A percentile compares a stretch with the other conserved stretches of the same genome.
phyloP scores from a whole-genome alignment of 345 rosid species.

The Linum tenue region DNA sequence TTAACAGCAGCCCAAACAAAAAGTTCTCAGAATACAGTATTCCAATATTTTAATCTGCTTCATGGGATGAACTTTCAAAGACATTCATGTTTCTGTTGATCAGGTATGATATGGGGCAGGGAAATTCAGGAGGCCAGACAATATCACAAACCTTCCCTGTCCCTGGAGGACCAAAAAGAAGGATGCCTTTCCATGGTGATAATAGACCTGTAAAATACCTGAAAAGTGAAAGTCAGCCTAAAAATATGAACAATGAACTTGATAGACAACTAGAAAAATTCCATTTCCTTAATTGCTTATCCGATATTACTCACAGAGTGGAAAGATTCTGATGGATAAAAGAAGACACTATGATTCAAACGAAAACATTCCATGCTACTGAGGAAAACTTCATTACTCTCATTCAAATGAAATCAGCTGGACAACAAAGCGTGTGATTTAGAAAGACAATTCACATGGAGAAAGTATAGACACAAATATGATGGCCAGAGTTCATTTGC shows the following conservation, averaged over 20 bases:
- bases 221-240: conserved; percentile 3
- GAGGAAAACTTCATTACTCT: no score
- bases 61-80: background rate
- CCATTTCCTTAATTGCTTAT: background rate
- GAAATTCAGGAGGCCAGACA: background rate
- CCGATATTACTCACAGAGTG: no score
- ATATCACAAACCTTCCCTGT: conserved; percentile 74
- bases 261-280: background rate
- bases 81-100: background rate
- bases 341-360: no score
- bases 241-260: background rate
- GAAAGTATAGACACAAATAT: no score
- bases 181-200: conserved; percentile 99
- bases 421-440: no score
- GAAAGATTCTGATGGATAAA: no score
- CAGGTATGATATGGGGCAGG: background rate
- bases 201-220: conserved; percentile 94
- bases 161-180: conserved; percentile 97
- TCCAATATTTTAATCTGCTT: no score
- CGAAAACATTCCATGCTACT: no score
- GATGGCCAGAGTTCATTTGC: no score
- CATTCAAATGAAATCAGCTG: no score
- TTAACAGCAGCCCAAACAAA: background rate
- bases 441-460: no score
- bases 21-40: no score